These are phyloP conservation scores for Monilinia fructicola DNA, from an alignment of 2,329 filamentous ascomycete species.

Conservation along the genomic window DNA sequence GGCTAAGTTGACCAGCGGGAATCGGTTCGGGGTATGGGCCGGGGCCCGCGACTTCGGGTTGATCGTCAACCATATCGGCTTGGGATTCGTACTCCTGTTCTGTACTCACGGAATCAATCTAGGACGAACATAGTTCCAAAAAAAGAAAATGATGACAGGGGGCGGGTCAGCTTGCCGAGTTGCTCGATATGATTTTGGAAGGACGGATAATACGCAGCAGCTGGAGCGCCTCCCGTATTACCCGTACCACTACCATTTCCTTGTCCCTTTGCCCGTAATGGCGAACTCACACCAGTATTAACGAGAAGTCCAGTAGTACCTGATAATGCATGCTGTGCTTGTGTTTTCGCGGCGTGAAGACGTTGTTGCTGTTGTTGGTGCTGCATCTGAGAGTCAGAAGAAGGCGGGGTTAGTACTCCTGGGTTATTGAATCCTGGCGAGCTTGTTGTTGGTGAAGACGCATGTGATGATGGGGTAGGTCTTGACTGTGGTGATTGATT, in stretches of 20 bases:
- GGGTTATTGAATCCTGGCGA: slow-evolving; percentile 60
- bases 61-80: slow-evolving; percentile 83
- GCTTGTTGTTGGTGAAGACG: slow-evolving; percentile 63
- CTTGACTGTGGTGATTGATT: slow-evolving; percentile 66
- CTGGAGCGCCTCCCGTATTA: slow-evolving; percentile 44
- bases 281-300: slow-evolving; percentile 33
- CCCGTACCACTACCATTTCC: slow-evolving; percentile 40
- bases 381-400: slow-evolving; percentile 55
- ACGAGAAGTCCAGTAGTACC: slow-evolving; percentile 31
- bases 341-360: slow-evolving; percentile 35
- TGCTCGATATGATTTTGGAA: slow-evolving; percentile 78
- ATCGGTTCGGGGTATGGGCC: slow-evolving; percentile 62
- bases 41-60: slow-evolving; percentile 61
- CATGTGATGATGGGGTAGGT: slow-evolving; percentile 79
- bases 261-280: slow-evolving; percentile 37
- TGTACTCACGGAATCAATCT: slow-evolving; percentile 65
- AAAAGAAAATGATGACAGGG: slow-evolving; percentile 46
- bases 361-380: slow-evolving; percentile 49
- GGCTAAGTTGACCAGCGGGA: slow-evolving; percentile 41
- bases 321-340: slow-evolving; percentile 35
- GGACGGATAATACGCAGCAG: slow-evolving; percentile 71
- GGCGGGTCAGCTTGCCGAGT: slow-evolving; percentile 76
- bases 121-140: slow-evolving; percentile 64
- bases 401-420: slow-evolving; percentile 61
- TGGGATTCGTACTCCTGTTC: slow-evolving; percentile 97